Evolutionary conservation across 306 rosid species (phyloP), one percentile per base, ranked within the genome.

Genomic region (barrel medic (Medicago truncatula)): DNA sequence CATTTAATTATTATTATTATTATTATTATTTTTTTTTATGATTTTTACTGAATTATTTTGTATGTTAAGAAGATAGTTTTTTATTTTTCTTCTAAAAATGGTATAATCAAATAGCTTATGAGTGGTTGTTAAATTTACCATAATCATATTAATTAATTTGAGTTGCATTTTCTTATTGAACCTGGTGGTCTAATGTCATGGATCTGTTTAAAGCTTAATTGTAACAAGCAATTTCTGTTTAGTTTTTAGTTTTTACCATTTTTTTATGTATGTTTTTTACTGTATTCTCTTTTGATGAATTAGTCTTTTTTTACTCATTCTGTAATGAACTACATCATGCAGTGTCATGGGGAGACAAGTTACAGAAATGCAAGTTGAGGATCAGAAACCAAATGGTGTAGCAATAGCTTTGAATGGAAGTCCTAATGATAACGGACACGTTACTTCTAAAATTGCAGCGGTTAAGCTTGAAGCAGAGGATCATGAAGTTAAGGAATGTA

Each of bases 261-360:
- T 76, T 65, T 71, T 36, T 23, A 34, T 64, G 38, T 34, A 47
- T 56, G 62, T 74, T 25, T 81, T 20, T 20, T 20, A 20, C 10
- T 59, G 9, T 23, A 25, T 23, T 59, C 1, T 59, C 16, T 59
- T 59, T 4, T 60, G 41, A 60, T 60, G 67, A 28, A 60, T 60
- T 60, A 14, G 38, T 62, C 8, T 57, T 15, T 21, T 62, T 74
- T 47, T 61, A 71, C 85, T 77, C 62, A 63, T 21, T 61, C 49
- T 57, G 44, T 61, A 57, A 28, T 28, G 31, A 78, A 52, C 40
- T 80, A 39, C 21, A 62, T 54, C 64, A 12, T 88, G 87, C 91
- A 92, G 98, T 67, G 23, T 78, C 81, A 96, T 96, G 99, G 99
- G 98, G 64, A 96, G 96, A 72, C 92, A 92, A 84, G 82, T 90